A percentile compares a stretch with the other conserved stretches of the same genome.
These are phyloP conservation scores for Dioszegia crocea DNA, from an alignment of 768 basidiomycete genomes.

Conservation along the genomic window DNA sequence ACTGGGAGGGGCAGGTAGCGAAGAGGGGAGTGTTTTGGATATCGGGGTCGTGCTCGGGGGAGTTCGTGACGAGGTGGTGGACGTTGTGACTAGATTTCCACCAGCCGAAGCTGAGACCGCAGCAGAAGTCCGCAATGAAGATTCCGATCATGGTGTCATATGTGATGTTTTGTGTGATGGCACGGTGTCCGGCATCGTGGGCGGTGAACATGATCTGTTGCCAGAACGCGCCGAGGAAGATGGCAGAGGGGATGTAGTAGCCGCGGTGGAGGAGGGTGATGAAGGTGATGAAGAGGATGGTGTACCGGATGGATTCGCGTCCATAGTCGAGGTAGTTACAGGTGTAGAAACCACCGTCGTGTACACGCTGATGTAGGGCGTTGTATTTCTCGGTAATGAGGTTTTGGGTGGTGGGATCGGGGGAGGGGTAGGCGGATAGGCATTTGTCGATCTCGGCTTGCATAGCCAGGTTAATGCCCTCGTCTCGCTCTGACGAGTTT, in stretches of 20 bases:
- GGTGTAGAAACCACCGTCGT: constrained; percentile 9
- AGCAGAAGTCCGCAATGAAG: constrained; percentile 10
- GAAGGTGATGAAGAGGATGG: constrained; percentile 6
- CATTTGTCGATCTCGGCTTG: constrained; percentile 7
- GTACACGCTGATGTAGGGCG: not conserved
- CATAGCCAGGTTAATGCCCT: not conserved
- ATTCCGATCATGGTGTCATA: constrained; percentile 7
- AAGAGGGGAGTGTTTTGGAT: constrained; percentile 11
- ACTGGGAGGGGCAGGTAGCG: constrained; percentile 11
- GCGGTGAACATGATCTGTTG: constrained; percentile 12
- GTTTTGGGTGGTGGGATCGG: constrained; percentile 3
- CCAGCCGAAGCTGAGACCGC: constrained; percentile 8
- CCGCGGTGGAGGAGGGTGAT: constrained; percentile 6
- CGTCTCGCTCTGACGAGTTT: not conserved
- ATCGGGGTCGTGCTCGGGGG: constrained; percentile 8
- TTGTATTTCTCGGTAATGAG: constrained; percentile 10
- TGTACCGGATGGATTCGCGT: constrained; percentile 4
- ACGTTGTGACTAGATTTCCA: constrained; percentile 12
- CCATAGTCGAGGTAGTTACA: constrained; percentile 6
- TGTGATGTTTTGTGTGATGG: constrained; percentile 7
- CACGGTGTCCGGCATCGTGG: constrained; percentile 5
- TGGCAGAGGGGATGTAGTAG: constrained; percentile 10
- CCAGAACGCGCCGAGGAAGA: constrained; percentile 8
- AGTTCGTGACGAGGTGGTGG: constrained; percentile 8
- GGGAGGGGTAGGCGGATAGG: constrained; percentile 3